Base-by-base conservation (phyloP, 495 filamentous ascomycete genomes). In the Penicillium argentinense region DNA sequence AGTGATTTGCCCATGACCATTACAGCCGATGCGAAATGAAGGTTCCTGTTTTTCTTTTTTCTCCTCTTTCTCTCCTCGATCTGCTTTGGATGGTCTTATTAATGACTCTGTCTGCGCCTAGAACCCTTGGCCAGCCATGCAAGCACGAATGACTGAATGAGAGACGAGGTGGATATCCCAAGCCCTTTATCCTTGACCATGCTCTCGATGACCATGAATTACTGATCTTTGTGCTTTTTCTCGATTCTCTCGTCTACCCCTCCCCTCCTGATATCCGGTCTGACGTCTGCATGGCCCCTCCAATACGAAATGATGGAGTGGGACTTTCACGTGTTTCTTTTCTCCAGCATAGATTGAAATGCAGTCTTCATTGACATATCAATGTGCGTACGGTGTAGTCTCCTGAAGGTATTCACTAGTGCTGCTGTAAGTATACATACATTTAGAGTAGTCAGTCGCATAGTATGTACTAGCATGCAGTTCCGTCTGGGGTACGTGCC, bases 1-100 rank as follows among this genome's bases (percentile, higher is more conserved):
- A 54, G 59, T 66, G 58, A 66, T 67, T 58, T 66, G 62, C 60
- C 59, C 54, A 64, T 67, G 64, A 72, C 62, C 59, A 60, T 64
- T 62, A 66, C 56, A 63, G 67, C 67, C 56, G 65, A 64, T 63
- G 59, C 60, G 63, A 62, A 63, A 67, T 62, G 57, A 60, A 58
- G 54, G 62, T 48, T 54, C 55, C 49, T 49, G 52, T 47, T 47
- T 60, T 53, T 58, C 49, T 38, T 41, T 33, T 55, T 39, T 51
- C 32, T 47, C 37, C 41, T 42, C 30, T 37, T 29, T 51, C 8
- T 26, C 39, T 39, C 45, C 49, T 9, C 40, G 39, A 46, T 40
- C 11, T 21, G 40, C 21, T 23, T 51, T 49, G 49, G 53, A 36
- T 50, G 45, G 46, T 5, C 37, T 23, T 48, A 34, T 51, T 28